Percentiles rank a stretch among this genome's conserved stretches.
These are phyloP conservation scores for Cocos nucifera DNA, from an alignment of 176 grass and related monocot species.

Conservation along the genomic window DNA sequence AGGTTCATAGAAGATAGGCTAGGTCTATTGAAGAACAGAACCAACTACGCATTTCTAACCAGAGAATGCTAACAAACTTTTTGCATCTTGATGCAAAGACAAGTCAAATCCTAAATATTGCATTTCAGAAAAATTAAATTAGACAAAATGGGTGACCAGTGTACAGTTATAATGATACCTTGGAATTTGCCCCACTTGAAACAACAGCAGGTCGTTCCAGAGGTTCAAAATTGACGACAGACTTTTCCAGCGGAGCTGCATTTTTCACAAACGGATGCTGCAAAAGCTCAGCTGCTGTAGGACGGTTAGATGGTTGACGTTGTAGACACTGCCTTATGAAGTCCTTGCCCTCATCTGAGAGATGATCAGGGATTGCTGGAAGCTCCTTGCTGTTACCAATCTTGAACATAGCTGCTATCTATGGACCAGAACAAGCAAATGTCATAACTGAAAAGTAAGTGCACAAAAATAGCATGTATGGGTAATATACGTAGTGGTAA, in stretches of 20 bases:
- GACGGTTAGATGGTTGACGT: slow-evolving; percentile 67
- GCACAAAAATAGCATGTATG: too few species aligned
- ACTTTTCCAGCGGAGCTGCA: slow-evolving; percentile 57
- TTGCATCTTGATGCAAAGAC: not conserved
- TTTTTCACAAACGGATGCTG: slow-evolving; percentile 86
- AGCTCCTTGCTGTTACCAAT: slow-evolving; percentile 96
- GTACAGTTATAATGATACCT: slow-evolving; percentile 31
- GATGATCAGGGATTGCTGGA: slow-evolving; percentile 81
- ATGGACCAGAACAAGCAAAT: not conserved
- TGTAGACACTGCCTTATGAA: slow-evolving; percentile 75
- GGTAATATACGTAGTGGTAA: too few species aligned
- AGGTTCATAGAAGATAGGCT: too few species aligned
- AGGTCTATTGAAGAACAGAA: too few species aligned
- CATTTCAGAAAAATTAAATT: too few species aligned
- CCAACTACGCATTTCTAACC: too few species aligned
- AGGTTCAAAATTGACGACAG: slow-evolving; percentile 31
- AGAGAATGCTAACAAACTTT: slow-evolving; percentile 1
- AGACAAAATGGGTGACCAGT: too few species aligned
- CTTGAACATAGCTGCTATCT: slow-evolving; percentile 99
- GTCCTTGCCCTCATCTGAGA: slow-evolving; percentile 83
- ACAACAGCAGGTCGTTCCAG: slow-evolving; percentile 35
- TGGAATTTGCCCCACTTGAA: slow-evolving; percentile 35
- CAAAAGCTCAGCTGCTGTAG: slow-evolving; percentile 76
- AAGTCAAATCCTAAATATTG: too few species aligned
- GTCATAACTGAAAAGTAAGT: too few species aligned